Conservation (phyloP, 441 rosid genomes). For the Pelargonium citronellum region DNA sequence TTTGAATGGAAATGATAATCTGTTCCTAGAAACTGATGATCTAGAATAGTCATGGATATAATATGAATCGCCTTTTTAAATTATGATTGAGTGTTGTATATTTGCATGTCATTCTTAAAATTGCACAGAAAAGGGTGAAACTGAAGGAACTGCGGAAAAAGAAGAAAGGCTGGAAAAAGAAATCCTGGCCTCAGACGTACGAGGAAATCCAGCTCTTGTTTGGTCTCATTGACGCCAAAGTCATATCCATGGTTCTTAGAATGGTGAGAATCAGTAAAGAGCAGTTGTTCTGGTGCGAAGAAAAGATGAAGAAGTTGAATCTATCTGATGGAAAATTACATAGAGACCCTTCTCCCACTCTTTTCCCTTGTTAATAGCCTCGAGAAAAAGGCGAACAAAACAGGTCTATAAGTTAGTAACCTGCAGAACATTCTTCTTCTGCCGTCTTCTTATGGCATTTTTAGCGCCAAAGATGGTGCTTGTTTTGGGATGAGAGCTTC, state of each 20-base stretch:
- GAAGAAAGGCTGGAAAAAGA: slow-evolving; percentile 71
- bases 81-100: background rate
- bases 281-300: slow-evolving; percentile 90
- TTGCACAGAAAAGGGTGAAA: slow-evolving; percentile 57
- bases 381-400: background rate
- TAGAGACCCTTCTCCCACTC: slow-evolving; percentile 74
- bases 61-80: background rate
- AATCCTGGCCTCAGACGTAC: slow-evolving; percentile 63
- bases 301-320: slow-evolving; percentile 77
- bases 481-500: too few species aligned
- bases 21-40: background rate
- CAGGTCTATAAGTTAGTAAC: background rate
- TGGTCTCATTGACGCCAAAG: slow-evolving; percentile 57
- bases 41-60: slow-evolving; percentile 1
- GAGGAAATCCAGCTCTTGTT: slow-evolving; percentile 69
- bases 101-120: background rate
- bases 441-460: too few species aligned
- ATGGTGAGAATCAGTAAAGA: slow-evolving; percentile 69
- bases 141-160: slow-evolving; percentile 65
- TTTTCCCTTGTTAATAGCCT: slow-evolving; percentile 65
- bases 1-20: background rate
- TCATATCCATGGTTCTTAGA: slow-evolving; percentile 60
- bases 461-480: too few species aligned
- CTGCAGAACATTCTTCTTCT: background rate
- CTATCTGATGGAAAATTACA: slow-evolving; percentile 51